These are phyloP conservation scores for Brassica napus DNA, from an alignment of 345 rosid genomes.

Conservation along the genomic window Da-Ae NC_063441.1:2849001-2849500, in stretches of 20 bases:
- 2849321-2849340: slow-evolving; percentile 18
- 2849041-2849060: slow-evolving; percentile 36
- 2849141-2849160: slow-evolving; percentile 7
- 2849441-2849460: not conserved
- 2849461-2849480: not conserved
- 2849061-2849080: slow-evolving; percentile 41
- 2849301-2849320: slow-evolving; percentile 26
- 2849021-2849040: slow-evolving; percentile 40
- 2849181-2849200: slow-evolving; percentile 16
- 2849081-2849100: slow-evolving; percentile 39
- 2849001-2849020: not conserved
- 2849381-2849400: not conserved
- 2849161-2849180: slow-evolving; percentile 18
- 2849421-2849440: not conserved
- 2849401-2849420: not conserved
- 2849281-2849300: slow-evolving; percentile 34
- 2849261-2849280: slow-evolving; percentile 24
- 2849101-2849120: slow-evolving; percentile 19
- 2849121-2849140: slow-evolving; percentile 18
- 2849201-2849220: not conserved
- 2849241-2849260: slow-evolving; percentile 12
- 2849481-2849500: too few species aligned
- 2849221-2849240: too few species aligned
- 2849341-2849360: slow-evolving; percentile 43
- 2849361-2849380: slow-evolving; percentile 16